Evolutionary conservation across 1,284 basidiomycete genomes (phyloP).

Genomic region (Heliocybe sulcata): DNA sequence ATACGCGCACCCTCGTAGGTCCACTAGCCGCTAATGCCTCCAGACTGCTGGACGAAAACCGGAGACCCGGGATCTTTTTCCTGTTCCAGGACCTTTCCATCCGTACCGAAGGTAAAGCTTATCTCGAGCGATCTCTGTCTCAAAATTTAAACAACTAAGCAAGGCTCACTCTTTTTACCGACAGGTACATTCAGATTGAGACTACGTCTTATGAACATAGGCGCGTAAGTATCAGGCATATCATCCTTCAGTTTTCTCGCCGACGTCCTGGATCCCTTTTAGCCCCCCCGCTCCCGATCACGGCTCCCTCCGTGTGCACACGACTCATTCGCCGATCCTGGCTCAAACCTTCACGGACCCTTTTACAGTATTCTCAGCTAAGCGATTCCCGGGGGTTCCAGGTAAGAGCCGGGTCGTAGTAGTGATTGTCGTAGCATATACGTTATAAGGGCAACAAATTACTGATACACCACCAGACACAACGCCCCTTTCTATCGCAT

Average conservation of each 20-base stretch:
- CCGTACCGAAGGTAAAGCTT: slow-evolving; percentile 65
- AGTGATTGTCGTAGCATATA: neutral
- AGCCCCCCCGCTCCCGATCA: slow-evolving; percentile 69
- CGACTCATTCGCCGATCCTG: slow-evolving; percentile 61
- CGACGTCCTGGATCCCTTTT: neutral
- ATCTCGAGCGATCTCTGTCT: neutral
- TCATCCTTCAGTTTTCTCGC: neutral
- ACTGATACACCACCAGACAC: slow-evolving; percentile 45
- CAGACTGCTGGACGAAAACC: slow-evolving; percentile 75
- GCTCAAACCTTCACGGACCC: slow-evolving; percentile 82
- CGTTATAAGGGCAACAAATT: neutral
- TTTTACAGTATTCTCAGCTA: slow-evolving; percentile 89
- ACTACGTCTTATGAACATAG: slow-evolving; percentile 79
- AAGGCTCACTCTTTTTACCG: slow-evolving; percentile 5
- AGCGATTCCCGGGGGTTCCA: slow-evolving; percentile 89
- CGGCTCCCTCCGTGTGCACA: slow-evolving; percentile 58
- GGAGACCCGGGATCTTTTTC: slow-evolving; percentile 81
- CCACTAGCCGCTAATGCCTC: slow-evolving; percentile 81
- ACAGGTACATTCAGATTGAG: slow-evolving; percentile 70
- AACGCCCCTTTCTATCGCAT: slow-evolving; percentile 84
- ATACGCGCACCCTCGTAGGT: slow-evolving; percentile 84
- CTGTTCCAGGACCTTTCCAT: slow-evolving; percentile 85
- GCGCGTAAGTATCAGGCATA: slow-evolving; percentile 53
- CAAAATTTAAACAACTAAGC: slow-evolving; percentile 1
- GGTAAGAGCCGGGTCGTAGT: slow-evolving; percentile 36